phyloP scores from a whole-genome alignment of 139 green algal species.

The Zygnema circumcarinatum region DNA sequence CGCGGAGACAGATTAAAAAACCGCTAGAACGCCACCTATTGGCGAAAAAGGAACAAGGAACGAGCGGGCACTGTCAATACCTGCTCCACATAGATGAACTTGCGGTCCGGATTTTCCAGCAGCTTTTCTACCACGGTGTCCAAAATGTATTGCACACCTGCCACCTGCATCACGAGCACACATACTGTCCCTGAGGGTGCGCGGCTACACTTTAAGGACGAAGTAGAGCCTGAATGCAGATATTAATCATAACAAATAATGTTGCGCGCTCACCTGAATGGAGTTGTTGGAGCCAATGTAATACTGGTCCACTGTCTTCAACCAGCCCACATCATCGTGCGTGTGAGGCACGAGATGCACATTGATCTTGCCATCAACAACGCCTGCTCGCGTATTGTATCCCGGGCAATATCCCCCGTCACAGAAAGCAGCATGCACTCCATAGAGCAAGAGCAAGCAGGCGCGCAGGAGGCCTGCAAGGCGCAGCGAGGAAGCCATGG shows the following conservation, averaged over 20 bases:
- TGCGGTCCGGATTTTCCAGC: slow-evolving; percentile 69
- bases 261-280: slow-evolving; percentile 72
- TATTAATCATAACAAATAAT: background rate
- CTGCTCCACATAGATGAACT: slow-evolving; percentile 84
- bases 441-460: too few species aligned
- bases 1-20: too few species aligned
- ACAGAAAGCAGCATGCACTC: too few species aligned
- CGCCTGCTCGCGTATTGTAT: slow-evolving; percentile 48
- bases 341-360: slow-evolving; percentile 86
- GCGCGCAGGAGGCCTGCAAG: too few species aligned
- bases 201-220: too few species aligned
- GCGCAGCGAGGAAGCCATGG: too few species aligned
- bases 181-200: too few species aligned
- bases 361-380: slow-evolving; percentile 68
- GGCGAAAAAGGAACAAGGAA: background rate
- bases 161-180: slow-evolving; percentile 59
- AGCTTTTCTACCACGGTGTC: slow-evolving; percentile 78
- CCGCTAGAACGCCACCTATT: too few species aligned
- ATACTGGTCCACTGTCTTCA: slow-evolving; percentile 93
- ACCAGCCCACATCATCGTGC: slow-evolving; percentile 88
- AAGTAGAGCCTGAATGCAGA: background rate
- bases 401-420: too few species aligned
- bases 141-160: slow-evolving; percentile 82
- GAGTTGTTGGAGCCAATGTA: slow-evolving; percentile 75
- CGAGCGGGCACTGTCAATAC: background rate